Evolutionary conservation across 805 yeast species (phyloP), one percentile per base, ranked within the genome.

Genomic region (Candida odintsovae): DNA sequence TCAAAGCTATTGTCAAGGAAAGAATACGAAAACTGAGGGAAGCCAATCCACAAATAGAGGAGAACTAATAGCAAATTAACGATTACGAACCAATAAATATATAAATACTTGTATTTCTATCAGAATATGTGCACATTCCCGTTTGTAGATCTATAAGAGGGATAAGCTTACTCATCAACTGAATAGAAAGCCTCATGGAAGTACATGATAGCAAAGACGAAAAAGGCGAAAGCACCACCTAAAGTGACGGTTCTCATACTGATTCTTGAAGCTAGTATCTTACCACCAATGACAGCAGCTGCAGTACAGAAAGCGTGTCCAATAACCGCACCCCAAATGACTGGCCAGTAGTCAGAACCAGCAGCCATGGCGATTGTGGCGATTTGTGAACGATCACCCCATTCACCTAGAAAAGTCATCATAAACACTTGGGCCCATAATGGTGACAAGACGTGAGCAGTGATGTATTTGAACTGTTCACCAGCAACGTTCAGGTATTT

Each of bases 351-450:
- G 65, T 90, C 86, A 39, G 89, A 82, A 36, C 97, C 97, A 1
- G 99, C 96, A 44, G 98, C 97, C 95, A 94, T 86, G 37, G 98
- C 98, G 58, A 94, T 90, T 29, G 97, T 94, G 39, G 97, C 96
- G 46, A 94, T 89, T 70, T 94, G 99, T 12, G 97, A 90, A 59
- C 99, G 82, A 67, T 94, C 99, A 43, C 99, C 99, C 95, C 98
- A 90, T 70, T 94, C 99, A 50, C 97, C 99, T 42, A 94, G 70
- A 65, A 94, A 94, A 5, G 96, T 88, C 98, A 94, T 92, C 45
- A 81, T 80, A 62, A 94, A 94, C 5, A 92, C 92, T 71, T 92
- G 97, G 54, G 90, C 83, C 90, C 96, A 94, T 10, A 82, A 69
- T 4, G 99, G 98, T 3, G 96, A 85, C 46, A 92, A 70, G 5